phyloP scores from a whole-genome alignment of 2,329 filamentous ascomycete species.

The Ascochyta koolunga region DNA sequence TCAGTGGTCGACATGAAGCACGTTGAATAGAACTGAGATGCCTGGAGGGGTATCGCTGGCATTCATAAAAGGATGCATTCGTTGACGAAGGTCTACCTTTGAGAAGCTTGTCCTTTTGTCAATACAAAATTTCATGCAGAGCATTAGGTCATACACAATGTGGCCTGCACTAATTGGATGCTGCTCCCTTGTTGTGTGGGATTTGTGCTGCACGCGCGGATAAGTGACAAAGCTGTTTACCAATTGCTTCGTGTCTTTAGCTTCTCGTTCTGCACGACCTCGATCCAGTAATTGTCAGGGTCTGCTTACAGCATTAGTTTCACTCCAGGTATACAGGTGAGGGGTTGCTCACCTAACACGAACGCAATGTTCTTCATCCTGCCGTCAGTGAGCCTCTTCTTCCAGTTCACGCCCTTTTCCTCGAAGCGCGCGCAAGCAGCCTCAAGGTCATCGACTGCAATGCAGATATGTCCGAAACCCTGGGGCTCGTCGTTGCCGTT shows the following conservation, averaged over 20 bases:
- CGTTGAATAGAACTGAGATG: background rate
- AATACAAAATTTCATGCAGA: background rate
- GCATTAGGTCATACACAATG: conserved; percentile 1
- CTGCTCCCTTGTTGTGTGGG: conserved; percentile 17
- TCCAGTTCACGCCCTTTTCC: conserved; percentile 81
- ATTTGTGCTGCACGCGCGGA: conserved; percentile 16
- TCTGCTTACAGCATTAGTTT: conserved; percentile 38
- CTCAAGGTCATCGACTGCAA: conserved; percentile 87
- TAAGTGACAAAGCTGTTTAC: conserved; percentile 32
- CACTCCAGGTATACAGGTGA: background rate
- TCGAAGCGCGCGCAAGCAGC: conserved; percentile 88
- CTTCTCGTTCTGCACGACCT: conserved; percentile 77
- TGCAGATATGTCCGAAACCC: conserved; percentile 91
- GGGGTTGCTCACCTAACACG: conserved; percentile 63
- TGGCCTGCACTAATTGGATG: conserved; percentile 24
- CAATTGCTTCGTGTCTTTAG: conserved; percentile 56
- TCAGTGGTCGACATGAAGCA: background rate
- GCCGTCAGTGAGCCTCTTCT: conserved; percentile 93
- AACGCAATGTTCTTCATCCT: conserved; percentile 94
- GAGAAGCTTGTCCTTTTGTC: background rate
- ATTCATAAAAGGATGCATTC: background rate
- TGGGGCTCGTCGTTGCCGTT: conserved; percentile 90
- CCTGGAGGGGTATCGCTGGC: background rate
- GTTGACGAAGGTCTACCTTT: background rate
- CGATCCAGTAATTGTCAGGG: conserved; percentile 85